Percentiles rank a stretch among this genome's conserved stretches.
These are phyloP conservation scores for Acanthamoeba rhysodes DNA, from an alignment of 208 protist genomes.

Conservation along the genomic window DNA sequence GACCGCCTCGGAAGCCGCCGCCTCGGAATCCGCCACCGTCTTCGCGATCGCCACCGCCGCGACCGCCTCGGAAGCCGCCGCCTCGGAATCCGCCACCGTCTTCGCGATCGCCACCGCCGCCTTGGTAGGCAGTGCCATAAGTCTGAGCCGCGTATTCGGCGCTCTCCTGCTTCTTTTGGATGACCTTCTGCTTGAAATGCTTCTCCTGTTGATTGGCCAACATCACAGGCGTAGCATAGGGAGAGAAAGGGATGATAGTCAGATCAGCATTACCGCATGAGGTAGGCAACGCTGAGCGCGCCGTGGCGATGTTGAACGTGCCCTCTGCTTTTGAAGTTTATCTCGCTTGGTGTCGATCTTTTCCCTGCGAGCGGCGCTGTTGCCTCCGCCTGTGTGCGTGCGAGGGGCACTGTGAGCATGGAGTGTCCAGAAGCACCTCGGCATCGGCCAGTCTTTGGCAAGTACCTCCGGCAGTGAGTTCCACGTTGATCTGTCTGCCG, in stretches of 20 bases:
- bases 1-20: background rate
- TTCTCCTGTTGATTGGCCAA: background rate
- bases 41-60: background rate
- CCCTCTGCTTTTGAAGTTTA: constrained; percentile 8
- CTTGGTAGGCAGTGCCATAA: background rate
- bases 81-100: background rate
- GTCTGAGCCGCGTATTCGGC: background rate
- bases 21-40: background rate
- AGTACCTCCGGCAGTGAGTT: constrained; percentile 64
- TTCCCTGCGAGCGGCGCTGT: background rate
- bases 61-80: background rate
- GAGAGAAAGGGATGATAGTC: background rate
- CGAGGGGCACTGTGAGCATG: too few species aligned
- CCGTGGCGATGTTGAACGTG: background rate
- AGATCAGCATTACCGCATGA: too few species aligned
- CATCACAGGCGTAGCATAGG: background rate
- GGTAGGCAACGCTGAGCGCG: too few species aligned
- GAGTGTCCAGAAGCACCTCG: too few species aligned
- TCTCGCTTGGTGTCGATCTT: background rate
- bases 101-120: background rate
- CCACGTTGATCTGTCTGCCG: constrained; percentile 65
- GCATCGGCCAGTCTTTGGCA: too few species aligned
- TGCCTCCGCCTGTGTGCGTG: background rate
- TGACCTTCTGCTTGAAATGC: constrained; percentile 34
- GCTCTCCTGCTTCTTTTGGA: constrained; percentile 39